A percentile compares a stretch with the other conserved stretches of the same genome.
phyloP scores from a whole-genome alignment of 441 rosid genomes.

The Viola pubescens region DNA sequence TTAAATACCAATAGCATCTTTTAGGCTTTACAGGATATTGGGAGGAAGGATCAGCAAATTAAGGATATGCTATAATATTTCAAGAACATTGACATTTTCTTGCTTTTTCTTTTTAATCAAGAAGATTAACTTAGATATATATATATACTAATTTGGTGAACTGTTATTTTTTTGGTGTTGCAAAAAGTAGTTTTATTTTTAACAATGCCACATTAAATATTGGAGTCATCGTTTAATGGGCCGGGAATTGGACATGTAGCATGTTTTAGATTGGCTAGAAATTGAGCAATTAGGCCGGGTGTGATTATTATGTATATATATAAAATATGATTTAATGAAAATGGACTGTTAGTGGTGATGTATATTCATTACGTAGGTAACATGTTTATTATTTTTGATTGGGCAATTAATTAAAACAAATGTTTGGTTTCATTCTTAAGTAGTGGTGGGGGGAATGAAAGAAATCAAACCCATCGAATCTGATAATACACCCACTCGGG shows the following conservation, averaged over 20 bases:
- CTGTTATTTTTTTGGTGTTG: background rate
- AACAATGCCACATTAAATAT: too few species aligned
- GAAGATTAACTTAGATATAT: constrained; percentile 1
- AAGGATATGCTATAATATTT: constrained; percentile 7
- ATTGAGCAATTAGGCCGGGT: too few species aligned
- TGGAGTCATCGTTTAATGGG: constrained; percentile 5
- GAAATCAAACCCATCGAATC: background rate
- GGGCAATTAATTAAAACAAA: constrained; percentile 1
- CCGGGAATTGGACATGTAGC: constrained; percentile 10
- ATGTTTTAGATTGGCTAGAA: background rate
- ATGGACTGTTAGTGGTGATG: too few species aligned
- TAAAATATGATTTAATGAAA: too few species aligned
- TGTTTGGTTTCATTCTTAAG: constrained; percentile 13
- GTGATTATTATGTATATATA: too few species aligned
- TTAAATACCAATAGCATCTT: too few species aligned
- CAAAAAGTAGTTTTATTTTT: too few species aligned
- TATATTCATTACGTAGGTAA: too few species aligned
- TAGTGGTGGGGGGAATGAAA: constrained; percentile 1
- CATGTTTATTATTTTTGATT: too few species aligned
- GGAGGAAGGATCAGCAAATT: background rate
- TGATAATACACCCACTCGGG: background rate
- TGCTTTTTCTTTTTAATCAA: background rate
- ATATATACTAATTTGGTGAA: background rate
- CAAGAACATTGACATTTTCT: background rate
- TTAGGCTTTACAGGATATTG: background rate